phyloP scores from a whole-genome alignment of 331 rosid genomes.

The Pyracantha coccinea region DNA sequence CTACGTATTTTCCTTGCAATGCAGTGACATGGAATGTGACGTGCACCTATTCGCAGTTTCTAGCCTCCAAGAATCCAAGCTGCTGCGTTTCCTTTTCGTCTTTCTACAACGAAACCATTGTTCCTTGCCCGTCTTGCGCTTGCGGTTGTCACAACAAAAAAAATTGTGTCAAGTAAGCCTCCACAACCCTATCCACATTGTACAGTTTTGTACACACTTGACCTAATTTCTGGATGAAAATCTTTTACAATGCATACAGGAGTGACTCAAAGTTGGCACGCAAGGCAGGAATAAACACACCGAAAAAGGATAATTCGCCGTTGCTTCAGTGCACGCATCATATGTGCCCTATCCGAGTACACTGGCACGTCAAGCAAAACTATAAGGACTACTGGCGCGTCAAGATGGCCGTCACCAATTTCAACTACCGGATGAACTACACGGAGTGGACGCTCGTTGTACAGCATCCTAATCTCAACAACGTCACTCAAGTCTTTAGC shows the following conservation, averaged over 20 bases:
- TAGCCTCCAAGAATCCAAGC: slow-evolving; percentile 58
- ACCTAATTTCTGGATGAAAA: neutral
- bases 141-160: slow-evolving; percentile 65
- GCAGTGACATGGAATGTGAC: slow-evolving; percentile 82
- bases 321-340: slow-evolving; percentile 75
- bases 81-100: slow-evolving; percentile 66
- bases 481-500: slow-evolving; percentile 71
- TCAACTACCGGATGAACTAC: slow-evolving; percentile 52
- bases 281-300: slow-evolving; percentile 26
- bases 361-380: slow-evolving; percentile 75
- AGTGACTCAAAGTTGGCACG: slow-evolving; percentile 43
- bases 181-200: neutral
- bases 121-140: slow-evolving; percentile 67
- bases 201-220: neutral
- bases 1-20: neutral
- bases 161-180: slow-evolving; percentile 49
- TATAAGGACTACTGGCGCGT: slow-evolving; percentile 68
- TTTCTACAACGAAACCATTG: slow-evolving; percentile 61
- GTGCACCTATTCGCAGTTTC: slow-evolving; percentile 63
- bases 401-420: slow-evolving; percentile 65
- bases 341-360: slow-evolving; percentile 67
- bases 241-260: slow-evolving; percentile 24
- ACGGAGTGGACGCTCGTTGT: slow-evolving; percentile 64
- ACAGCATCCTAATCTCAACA: slow-evolving; percentile 76
- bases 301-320: slow-evolving; percentile 41